Conservation (phyloP, 345 rosid genomes). For the Stellera chamaejasme region DNA sequence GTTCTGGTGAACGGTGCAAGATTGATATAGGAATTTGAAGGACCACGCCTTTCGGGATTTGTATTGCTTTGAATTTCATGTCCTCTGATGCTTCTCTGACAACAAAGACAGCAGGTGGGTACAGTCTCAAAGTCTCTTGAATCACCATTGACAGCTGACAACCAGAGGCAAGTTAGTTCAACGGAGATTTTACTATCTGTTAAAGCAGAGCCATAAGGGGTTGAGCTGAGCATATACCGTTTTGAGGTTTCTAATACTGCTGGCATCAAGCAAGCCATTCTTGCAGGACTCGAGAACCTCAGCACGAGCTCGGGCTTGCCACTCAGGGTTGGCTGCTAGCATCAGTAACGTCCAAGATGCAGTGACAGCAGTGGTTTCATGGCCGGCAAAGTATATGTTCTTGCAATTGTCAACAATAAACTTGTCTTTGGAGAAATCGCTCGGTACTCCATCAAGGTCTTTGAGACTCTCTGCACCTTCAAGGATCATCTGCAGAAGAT, state of each 20-base stretch:
- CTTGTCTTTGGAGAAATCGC: constrained; percentile 14
- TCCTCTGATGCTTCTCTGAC: constrained; percentile 19
- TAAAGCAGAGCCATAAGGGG: background rate
- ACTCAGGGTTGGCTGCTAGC: constrained; percentile 32
- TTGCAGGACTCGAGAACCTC: constrained; percentile 22
- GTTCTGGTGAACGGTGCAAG: constrained; percentile 22
- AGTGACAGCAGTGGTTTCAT: constrained; percentile 31
- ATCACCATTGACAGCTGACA: constrained; percentile 29
- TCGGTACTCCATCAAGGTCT: constrained; percentile 5
- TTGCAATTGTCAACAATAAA: constrained; percentile 47
- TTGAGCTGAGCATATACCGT: constrained; percentile 10
- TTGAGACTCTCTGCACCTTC: constrained; percentile 15
- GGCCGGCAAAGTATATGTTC: constrained; percentile 42
- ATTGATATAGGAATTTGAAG: constrained; percentile 22
- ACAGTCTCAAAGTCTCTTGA: constrained; percentile 29
- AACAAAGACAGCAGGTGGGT: constrained; percentile 22
- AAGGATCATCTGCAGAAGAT: constrained; percentile 33
- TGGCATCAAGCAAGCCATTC: constrained; percentile 12
- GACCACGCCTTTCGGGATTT: constrained; percentile 27
- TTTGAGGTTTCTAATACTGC: constrained; percentile 22
- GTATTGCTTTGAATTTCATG: constrained; percentile 23
- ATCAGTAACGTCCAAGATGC: constrained; percentile 31
- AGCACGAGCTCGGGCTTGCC: constrained; percentile 38
- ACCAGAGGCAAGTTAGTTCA: background rate
- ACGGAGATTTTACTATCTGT: background rate